phyloP scores from a whole-genome alignment of 768 basidiomycete genomes.

The Boletus rubroflammeus region DNA sequence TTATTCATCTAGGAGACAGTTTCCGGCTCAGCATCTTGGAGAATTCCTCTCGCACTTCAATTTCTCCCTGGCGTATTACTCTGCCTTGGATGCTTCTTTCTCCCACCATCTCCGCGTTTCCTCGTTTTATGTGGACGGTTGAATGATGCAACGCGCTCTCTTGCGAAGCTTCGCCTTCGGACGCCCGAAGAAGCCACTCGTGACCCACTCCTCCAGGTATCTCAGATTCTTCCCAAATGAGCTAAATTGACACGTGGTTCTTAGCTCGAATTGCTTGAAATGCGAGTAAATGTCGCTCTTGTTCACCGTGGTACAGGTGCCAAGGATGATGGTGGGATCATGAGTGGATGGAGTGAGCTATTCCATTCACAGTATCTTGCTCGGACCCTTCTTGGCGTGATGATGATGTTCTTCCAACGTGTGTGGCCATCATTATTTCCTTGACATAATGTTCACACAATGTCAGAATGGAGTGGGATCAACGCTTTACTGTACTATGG shows the following conservation, averaged over 20 bases:
- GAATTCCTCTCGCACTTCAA: slow-evolving; percentile 72
- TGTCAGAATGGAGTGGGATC: slow-evolving; percentile 80
- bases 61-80: slow-evolving; percentile 66
- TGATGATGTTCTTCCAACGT: slow-evolving; percentile 87
- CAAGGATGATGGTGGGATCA: slow-evolving; percentile 15
- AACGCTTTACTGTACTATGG: slow-evolving; percentile 84
- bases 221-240: not conserved
- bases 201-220: slow-evolving; percentile 53
- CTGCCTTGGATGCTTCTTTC: slow-evolving; percentile 51
- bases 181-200: slow-evolving; percentile 40
- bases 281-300: slow-evolving; percentile 63
- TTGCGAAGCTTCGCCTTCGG: slow-evolving; percentile 51
- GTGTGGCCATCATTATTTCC: slow-evolving; percentile 21
- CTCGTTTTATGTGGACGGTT: slow-evolving; percentile 47
- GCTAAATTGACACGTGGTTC: not conserved
- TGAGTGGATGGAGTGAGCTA: slow-evolving; percentile 51
- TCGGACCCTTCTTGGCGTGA: slow-evolving; percentile 65
- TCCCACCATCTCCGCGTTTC: slow-evolving; percentile 49
- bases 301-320: slow-evolving; percentile 36
- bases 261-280: slow-evolving; percentile 73
- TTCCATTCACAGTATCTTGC: slow-evolving; percentile 51
- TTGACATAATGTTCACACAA: not conserved
- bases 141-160: slow-evolving; percentile 54
- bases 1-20: slow-evolving; percentile 35
- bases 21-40: slow-evolving; percentile 65